These are phyloP conservation scores for Fusarium poae DNA, from an alignment of 2,329 filamentous ascomycete genomes.

Conservation along the genomic window DNA sequence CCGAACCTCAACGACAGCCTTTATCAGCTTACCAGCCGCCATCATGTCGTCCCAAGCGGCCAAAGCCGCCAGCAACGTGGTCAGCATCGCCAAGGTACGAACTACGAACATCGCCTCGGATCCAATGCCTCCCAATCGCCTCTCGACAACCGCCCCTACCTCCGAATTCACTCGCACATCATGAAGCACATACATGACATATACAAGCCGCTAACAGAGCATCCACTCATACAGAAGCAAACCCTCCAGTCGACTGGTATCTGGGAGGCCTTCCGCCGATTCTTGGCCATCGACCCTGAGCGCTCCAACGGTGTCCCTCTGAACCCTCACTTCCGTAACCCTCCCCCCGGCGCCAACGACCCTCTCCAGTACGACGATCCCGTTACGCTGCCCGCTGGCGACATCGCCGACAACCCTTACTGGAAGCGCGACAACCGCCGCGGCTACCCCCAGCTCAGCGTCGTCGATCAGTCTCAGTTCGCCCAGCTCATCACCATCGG, in stretches of 20 bases:
- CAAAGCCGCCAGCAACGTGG: conserved; percentile 66
- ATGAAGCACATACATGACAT: conserved; percentile 16
- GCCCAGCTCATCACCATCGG: conserved; percentile 88
- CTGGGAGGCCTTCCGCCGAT: conserved; percentile 85
- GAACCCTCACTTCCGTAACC: conserved; percentile 92
- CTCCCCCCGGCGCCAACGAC: conserved; percentile 66
- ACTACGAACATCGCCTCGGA: neutral
- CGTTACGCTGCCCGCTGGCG: conserved; percentile 69
- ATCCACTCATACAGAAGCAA: conserved; percentile 79
- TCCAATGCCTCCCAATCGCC: conserved; percentile 43
- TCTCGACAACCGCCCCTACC: conserved; percentile 14
- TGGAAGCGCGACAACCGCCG: conserved; percentile 94
- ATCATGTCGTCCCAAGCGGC: conserved; percentile 73
- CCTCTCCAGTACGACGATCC: conserved; percentile 55
- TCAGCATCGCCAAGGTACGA: conserved; percentile 71
- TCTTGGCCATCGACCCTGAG: conserved; percentile 84
- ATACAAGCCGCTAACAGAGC: conserved; percentile 40
- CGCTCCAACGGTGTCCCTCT: conserved; percentile 93
- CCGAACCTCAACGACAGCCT: conserved; percentile 46
- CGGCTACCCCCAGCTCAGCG: conserved; percentile 82
- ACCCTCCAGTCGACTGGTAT: conserved; percentile 90
- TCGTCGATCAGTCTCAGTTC: conserved; percentile 85
- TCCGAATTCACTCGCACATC: conserved; percentile 36
- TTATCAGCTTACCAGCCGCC: conserved; percentile 47
- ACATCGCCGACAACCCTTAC: conserved; percentile 61